phyloP scores from a whole-genome alignment of 2,329 filamentous ascomycete genomes.

The Cladosporium sp. region DNA sequence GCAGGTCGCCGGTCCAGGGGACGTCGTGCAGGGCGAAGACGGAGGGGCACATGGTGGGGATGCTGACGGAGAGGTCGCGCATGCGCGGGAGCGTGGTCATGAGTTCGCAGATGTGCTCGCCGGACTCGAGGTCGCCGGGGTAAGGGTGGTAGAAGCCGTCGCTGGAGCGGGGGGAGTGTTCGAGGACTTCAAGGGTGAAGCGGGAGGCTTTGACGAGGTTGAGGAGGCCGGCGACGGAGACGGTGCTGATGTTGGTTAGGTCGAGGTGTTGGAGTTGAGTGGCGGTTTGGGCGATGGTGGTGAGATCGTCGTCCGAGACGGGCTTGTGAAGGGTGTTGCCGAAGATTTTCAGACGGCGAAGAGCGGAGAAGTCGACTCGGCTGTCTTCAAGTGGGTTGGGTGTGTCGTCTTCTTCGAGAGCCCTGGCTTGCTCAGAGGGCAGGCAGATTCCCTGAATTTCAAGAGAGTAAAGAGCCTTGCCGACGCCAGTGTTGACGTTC shows the following conservation, averaged over 20 bases:
- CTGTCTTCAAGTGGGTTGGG: conserved; percentile 39
- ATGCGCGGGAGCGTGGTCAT: conserved; percentile 44
- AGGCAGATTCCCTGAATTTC: conserved; percentile 50
- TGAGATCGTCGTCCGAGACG: conserved; percentile 47
- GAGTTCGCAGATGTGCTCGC: conserved; percentile 46
- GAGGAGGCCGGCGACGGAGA: conserved; percentile 51
- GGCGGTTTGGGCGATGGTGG: conserved; percentile 48
- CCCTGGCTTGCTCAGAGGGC: conserved; percentile 41
- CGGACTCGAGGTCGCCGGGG: conserved; percentile 39
- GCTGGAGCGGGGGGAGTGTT: conserved; percentile 50
- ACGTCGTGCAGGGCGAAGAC: conserved; percentile 44
- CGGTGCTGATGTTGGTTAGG: conserved; percentile 50
- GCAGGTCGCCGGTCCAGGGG: conserved; percentile 44
- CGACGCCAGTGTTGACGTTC: conserved; percentile 34
- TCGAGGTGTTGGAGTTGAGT: conserved; percentile 50
- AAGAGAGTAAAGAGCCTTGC: conserved; percentile 45
- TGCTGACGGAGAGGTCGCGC: conserved; percentile 45
- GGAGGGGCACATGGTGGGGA: conserved; percentile 45
- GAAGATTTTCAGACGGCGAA: conserved; percentile 51
- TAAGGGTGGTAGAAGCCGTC: conserved; percentile 51
- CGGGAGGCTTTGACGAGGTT: conserved; percentile 48
- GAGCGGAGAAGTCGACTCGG: conserved; percentile 44
- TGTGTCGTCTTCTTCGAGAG: conserved; percentile 36
- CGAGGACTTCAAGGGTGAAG: conserved; percentile 46
- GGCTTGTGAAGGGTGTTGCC: conserved; percentile 52